A percentile compares a stretch with the other conserved stretches of the same genome.
phyloP scores from a whole-genome alignment of 768 basidiomycete genomes.

The Leucosporidium creatinivorum region DNA sequence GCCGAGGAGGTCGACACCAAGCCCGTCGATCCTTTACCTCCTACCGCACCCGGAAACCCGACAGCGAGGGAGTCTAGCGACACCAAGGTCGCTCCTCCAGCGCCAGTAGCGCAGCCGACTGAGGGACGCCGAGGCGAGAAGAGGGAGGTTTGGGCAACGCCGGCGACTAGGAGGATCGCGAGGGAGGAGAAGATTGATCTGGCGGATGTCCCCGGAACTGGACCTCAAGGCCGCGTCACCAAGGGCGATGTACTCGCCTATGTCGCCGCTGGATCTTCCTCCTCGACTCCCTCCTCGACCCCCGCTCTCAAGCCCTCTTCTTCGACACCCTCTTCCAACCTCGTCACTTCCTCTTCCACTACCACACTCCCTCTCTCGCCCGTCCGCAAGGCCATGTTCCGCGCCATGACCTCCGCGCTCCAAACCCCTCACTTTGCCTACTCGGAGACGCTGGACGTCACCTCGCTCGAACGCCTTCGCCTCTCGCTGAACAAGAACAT shows the following conservation, averaged over 20 bases:
- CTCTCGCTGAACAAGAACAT: constrained; percentile 14
- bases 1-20: background rate
- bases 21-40: background rate
- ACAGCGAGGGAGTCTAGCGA: no score
- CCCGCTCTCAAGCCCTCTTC: background rate
- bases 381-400: constrained; percentile 79
- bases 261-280: background rate
- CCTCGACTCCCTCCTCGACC: background rate
- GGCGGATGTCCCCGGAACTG: constrained; percentile 58
- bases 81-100: no score
- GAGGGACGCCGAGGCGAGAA: background rate
- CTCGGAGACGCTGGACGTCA: constrained; percentile 34
- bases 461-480: constrained; percentile 28
- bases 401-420: constrained; percentile 69
- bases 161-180: constrained; percentile 71
- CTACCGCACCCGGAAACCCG: background rate
- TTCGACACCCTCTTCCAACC: background rate
- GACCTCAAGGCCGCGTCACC: constrained; percentile 66
- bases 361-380: constrained; percentile 49
- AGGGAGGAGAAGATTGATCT: constrained; percentile 60
- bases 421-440: constrained; percentile 77
- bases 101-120: no score
- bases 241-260: constrained; percentile 53
- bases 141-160: constrained; percentile 55
- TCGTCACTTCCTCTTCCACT: background rate